Percentiles rank a stretch among this genome's conserved stretches.
phyloP scores from a whole-genome alignment of 805 yeast genomes.

The Saccharomyces paradoxus region DNA sequence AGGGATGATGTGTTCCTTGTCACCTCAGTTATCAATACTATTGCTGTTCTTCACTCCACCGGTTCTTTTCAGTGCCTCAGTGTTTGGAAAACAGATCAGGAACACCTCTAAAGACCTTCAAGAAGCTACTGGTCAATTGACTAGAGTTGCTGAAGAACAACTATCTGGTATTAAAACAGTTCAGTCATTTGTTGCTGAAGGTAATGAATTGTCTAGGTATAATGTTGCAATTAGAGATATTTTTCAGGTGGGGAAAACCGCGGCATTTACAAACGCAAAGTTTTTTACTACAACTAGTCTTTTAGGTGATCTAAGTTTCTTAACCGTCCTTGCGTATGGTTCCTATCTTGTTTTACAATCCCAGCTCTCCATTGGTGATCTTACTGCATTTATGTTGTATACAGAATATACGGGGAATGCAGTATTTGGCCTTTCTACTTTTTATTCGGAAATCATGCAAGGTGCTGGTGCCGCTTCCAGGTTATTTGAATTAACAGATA shows the following conservation, averaged over 20 bases:
- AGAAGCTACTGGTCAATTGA: slow-evolving; percentile 75
- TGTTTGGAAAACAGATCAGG: slow-evolving; percentile 78
- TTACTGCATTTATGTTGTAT: slow-evolving; percentile 89
- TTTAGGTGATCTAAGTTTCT: slow-evolving; percentile 74
- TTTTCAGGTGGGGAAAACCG: slow-evolving; percentile 62
- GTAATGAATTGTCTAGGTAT: slow-evolving; percentile 67
- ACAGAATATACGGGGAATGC: slow-evolving; percentile 91
- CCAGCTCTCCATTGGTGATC: slow-evolving; percentile 74
- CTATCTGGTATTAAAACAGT: slow-evolving; percentile 80
- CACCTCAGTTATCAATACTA: slow-evolving; percentile 70
- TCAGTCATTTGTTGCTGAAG: slow-evolving; percentile 87
- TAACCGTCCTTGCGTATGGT: slow-evolving; percentile 72
- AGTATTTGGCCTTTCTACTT: slow-evolving; percentile 84
- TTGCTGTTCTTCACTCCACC: slow-evolving; percentile 79
- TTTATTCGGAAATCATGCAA: slow-evolving; percentile 93
- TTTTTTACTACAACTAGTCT: slow-evolving; percentile 73
- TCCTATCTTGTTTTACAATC: slow-evolving; percentile 73
- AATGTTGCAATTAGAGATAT: slow-evolving; percentile 61
- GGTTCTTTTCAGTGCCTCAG: slow-evolving; percentile 62
- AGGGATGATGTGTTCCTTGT: slow-evolving; percentile 83
- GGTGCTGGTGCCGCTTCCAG: slow-evolving; percentile 96
- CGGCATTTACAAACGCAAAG: slow-evolving; percentile 72
- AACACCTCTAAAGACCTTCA: slow-evolving; percentile 69
- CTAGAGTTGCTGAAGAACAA: slow-evolving; percentile 90
- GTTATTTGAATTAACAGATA: slow-evolving; percentile 76